phyloP scores from a whole-genome alignment of 768 basidiomycete species.

The Lentinula sp. region DNA sequence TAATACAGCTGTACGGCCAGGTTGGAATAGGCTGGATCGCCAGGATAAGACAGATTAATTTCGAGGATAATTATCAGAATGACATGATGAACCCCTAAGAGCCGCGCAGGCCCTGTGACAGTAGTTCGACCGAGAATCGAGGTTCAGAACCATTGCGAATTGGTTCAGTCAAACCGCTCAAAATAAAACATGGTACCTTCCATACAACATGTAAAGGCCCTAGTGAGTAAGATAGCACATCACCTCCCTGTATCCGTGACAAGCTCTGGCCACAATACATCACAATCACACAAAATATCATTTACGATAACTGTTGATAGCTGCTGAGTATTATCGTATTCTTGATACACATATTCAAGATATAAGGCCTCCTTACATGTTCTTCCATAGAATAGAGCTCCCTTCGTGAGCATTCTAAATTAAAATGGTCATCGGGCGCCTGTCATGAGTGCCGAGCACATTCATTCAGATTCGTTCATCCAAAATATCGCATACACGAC shows the following conservation, averaged over 20 bases:
- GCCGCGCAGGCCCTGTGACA: neutral
- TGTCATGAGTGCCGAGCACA: too few relatives aligned
- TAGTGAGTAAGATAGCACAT: neutral
- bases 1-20: neutral
- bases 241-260: neutral
- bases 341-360: too few relatives aligned
- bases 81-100: neutral
- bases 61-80: neutral
- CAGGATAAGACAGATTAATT: conserved; percentile 1
- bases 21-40: conserved; percentile 1
- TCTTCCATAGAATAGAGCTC: too few relatives aligned
- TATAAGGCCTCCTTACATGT: too few relatives aligned
- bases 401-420: neutral
- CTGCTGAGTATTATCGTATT: too few relatives aligned
- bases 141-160: neutral
- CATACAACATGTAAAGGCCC: neutral
- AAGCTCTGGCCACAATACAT: too few relatives aligned
- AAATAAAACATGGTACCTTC: neutral
- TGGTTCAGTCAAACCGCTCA: neutral
- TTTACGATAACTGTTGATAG: too few relatives aligned
- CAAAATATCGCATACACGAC: too few relatives aligned
- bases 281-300: too few relatives aligned
- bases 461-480: too few relatives aligned
- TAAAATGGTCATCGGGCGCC: neutral
- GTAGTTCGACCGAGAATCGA: neutral